Base-by-base conservation (phyloP, 2,329 filamentous ascomycete genomes). In the Penicillium sp. region DNA sequence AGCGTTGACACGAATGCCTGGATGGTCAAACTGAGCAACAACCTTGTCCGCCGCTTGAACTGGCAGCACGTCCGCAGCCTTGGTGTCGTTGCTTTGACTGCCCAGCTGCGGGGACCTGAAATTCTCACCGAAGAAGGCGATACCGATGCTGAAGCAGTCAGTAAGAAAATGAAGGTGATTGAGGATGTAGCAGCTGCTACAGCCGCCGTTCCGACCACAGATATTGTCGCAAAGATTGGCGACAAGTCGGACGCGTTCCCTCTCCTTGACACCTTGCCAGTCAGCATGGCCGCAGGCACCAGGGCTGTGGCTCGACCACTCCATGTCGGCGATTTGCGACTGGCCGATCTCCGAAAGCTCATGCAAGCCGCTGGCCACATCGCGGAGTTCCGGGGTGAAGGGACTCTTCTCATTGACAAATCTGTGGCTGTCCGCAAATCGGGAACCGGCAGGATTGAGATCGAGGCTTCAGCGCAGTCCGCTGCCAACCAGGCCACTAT, bases 1-100 rank as follows among this genome's bases (percentile, higher is more conserved):
- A 97, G 93, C 69, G 93, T 98, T 43, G 95, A 99, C 72, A 98
- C 93, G 5, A 97, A 98, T 71, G 93, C 95, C 4, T 99, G 96
- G 95, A 88, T 90, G 24, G 90, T 99, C 58, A 96, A 93, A 74
- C 83, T 99, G 19, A 92, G 91, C 48, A 90, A 93, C 64, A 80
- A 85, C 45, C 85, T 99, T 21, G 90, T 96, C 57, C 91, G 91
- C 75, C 89, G 89, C 65, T 82, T 99, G 58, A 91, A 90, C 69
- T 98, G 95, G 95, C 95, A 98, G 77, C 93, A 91, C 57, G 92
- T 98, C 24, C 88, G 91, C 55, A 92, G 90, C 2, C 80, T 98
- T 8, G 90, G 91, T 39, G 91, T 99, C 56, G 93, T 96, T 16
- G 96, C 93, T n/a, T 82, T 99, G 54, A 96, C 91, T 2, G 95